These are phyloP conservation scores for Fusarium guadeloupense DNA, from an alignment of 2,329 filamentous ascomycete genomes.

Conservation along the genomic window DNA sequence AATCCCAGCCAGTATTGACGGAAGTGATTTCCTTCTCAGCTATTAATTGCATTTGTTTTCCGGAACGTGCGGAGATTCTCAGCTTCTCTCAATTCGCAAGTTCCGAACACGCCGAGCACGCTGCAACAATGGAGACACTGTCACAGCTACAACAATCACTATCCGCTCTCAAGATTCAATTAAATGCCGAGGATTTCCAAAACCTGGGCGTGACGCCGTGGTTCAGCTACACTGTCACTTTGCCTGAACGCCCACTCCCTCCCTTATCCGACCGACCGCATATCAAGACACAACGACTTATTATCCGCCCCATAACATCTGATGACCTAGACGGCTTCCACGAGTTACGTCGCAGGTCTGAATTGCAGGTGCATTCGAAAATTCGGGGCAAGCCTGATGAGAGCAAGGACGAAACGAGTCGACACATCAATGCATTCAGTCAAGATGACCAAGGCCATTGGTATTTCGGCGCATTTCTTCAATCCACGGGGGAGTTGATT, in stretches of 20 bases:
- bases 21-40: no score
- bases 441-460: not conserved
- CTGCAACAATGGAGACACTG: conserved; percentile 7
- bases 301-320: not conserved
- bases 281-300: conserved; percentile 5
- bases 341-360: not conserved
- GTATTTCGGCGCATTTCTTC: conserved; percentile 14
- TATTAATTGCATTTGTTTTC: no score
- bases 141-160: not conserved
- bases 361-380: conserved; percentile 1
- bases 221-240: conserved; percentile 11
- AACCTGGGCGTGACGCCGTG: conserved; percentile 7
- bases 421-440: not conserved
- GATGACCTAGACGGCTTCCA: conserved; percentile 5
- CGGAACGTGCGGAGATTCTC: no score
- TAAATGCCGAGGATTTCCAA: conserved; percentile 2
- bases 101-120: no score
- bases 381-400: not conserved
- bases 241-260: not conserved
- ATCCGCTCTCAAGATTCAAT: not conserved
- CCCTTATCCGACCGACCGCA: not conserved
- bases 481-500: conserved; percentile 5
- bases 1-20: no score
- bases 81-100: no score
- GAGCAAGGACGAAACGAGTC: conserved; percentile 4